These are phyloP conservation scores for Amborella trichopoda DNA, from an alignment of 164 flowering plant genomes.

Conservation along the genomic window DNA sequence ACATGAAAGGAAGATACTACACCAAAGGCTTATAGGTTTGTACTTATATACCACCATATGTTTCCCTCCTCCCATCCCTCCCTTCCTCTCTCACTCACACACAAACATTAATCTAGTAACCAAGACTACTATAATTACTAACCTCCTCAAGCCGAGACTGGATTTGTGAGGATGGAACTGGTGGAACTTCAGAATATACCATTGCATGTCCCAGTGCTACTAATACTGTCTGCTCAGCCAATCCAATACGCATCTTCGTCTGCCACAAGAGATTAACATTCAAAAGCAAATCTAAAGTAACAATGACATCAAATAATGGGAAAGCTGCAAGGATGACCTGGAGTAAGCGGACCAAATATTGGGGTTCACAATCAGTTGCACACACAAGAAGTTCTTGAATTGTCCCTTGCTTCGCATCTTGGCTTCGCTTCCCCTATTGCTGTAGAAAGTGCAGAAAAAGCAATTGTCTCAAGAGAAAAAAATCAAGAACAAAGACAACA, in stretches of 20 bases:
- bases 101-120: too few species aligned
- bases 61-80: too few species aligned
- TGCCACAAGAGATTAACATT: constrained; percentile 21
- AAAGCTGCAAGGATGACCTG: constrained; percentile 40
- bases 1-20: too few species aligned
- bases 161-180: constrained; percentile 38
- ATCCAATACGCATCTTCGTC: constrained; percentile 84
- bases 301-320: neutral
- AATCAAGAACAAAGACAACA: too few species aligned
- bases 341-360: constrained; percentile 72
- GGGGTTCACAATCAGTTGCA: constrained; percentile 94
- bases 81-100: neutral
- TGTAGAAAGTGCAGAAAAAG: constrained; percentile 13
- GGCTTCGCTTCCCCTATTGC: constrained; percentile 90
- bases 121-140: constrained; percentile 1
- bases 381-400: constrained; percentile 89
- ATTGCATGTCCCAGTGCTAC: constrained; percentile 90
- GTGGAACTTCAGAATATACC: constrained; percentile 53
- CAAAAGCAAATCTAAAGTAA: constrained; percentile 4
- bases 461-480: too few species aligned
- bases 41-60: too few species aligned
- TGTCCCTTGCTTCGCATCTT: constrained; percentile 84
- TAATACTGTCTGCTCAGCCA: constrained; percentile 88
- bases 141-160: constrained; percentile 88
- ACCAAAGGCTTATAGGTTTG: too few species aligned